Conservation (phyloP, 306 rosid species). For the Canavalia gladiata region DNA sequence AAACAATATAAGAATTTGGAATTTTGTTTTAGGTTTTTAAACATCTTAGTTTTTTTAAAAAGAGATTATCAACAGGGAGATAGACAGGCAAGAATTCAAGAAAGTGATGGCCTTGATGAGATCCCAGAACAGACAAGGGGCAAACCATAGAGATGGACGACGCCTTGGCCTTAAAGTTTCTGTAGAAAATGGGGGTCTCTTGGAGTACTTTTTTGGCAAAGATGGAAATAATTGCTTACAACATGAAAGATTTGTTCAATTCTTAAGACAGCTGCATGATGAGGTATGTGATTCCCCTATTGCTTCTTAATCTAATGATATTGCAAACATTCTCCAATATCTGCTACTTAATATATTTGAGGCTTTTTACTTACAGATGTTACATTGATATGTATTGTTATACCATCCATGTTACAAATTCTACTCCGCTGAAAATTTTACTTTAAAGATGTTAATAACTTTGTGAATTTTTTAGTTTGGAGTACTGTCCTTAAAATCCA, state of each 20-base stretch:
- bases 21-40: neutral
- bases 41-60: neutral
- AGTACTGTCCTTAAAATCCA: neutral
- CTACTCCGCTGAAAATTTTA: neutral
- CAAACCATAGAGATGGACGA: conserved; percentile 60
- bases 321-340: neutral
- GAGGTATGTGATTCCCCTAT: conserved; percentile 55
- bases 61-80: conserved; percentile 57
- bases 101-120: conserved; percentile 85
- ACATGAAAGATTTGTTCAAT: conserved; percentile 72
- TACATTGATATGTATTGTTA: neutral
- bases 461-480: neutral
- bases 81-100: conserved; percentile 75
- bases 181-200: conserved; percentile 70
- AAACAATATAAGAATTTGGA: neutral
- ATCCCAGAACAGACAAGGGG: conserved; percentile 71
- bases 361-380: neutral
- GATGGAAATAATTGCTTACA: conserved; percentile 64
- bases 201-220: conserved; percentile 78
- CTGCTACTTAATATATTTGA: neutral
- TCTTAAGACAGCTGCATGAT: conserved; percentile 69
- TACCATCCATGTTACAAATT: neutral
- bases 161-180: conserved; percentile 57
- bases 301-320: conserved; percentile 5
- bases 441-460: neutral